A percentile compares a stretch with the other conserved stretches of the same genome.
These are phyloP conservation scores for Apiospora aurea DNA, from an alignment of 2,329 filamentous ascomycete genomes.

Conservation along the genomic window DNA sequence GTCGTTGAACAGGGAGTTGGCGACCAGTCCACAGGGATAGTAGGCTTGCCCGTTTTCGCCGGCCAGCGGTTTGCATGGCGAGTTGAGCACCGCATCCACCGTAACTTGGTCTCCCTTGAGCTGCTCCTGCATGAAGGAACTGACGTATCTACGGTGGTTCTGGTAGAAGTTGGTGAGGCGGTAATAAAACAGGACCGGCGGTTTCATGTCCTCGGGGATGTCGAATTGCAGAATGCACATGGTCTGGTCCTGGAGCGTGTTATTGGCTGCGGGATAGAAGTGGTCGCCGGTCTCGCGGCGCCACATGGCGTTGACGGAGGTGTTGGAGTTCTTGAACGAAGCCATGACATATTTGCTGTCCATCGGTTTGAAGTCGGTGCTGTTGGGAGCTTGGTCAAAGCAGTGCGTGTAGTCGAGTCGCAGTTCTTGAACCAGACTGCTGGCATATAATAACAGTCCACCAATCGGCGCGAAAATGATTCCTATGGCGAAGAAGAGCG, in stretches of 20 bases:
- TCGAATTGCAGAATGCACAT: constrained; percentile 78
- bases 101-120: constrained; percentile 73
- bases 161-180: constrained; percentile 98
- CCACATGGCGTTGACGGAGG: constrained; percentile 48
- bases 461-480: constrained; percentile 93
- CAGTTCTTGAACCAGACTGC: constrained; percentile 88
- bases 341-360: constrained; percentile 64
- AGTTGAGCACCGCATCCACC: constrained; percentile 65
- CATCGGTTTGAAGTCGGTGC: constrained; percentile 51
- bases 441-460: constrained; percentile 85
- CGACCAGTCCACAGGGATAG: constrained; percentile 95
- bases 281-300: constrained; percentile 44
- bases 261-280: constrained; percentile 45
- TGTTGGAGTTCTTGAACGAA: constrained; percentile 69
- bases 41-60: constrained; percentile 69
- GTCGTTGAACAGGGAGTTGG: constrained; percentile 97
- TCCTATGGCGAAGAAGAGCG: constrained; percentile 76
- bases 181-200: constrained; percentile 93
- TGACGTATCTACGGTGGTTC: constrained; percentile 95
- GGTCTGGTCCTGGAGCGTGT: constrained; percentile 32
- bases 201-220: constrained; percentile 78
- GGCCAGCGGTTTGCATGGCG: constrained; percentile 77
- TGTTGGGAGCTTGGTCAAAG: constrained; percentile 58
- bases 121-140: constrained; percentile 84
- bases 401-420: constrained; percentile 91